Percentiles rank a stretch among this genome's conserved stretches.
phyloP scores from a whole-genome alignment of 2,329 filamentous ascomycete species.

The Colletotrichum higginsianum region DNA sequence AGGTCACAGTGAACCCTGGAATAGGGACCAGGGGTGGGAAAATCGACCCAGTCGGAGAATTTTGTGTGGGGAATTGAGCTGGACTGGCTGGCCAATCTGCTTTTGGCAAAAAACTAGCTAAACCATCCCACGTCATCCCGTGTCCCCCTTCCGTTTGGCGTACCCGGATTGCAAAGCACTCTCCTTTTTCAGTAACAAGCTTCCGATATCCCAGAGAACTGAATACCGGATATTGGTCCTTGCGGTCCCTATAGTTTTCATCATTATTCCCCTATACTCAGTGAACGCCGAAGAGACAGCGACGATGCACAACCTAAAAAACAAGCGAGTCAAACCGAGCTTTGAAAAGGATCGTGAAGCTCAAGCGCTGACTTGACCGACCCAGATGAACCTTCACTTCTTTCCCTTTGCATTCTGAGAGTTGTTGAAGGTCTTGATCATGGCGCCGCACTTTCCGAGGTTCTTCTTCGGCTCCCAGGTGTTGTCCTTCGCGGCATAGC shows the following conservation, averaged over 20 bases:
- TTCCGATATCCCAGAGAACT: background rate
- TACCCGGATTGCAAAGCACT: background rate
- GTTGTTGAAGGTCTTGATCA: constrained; percentile 47
- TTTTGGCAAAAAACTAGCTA: background rate
- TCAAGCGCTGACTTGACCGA: background rate
- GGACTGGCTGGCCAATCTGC: constrained; percentile 9
- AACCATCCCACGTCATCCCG: constrained; percentile 10
- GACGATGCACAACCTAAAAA: background rate
- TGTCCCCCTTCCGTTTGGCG: background rate
- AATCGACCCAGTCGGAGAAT: constrained; percentile 37
- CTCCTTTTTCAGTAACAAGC: background rate
- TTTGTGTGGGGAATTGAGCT: constrained; percentile 28
- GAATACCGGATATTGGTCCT: background rate
- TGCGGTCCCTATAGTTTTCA: no score
- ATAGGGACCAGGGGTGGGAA: constrained; percentile 10
- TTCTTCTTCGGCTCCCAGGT: constrained; percentile 69
- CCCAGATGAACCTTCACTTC: background rate
- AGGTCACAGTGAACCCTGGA: constrained; percentile 42
- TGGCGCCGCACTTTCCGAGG: constrained; percentile 55
- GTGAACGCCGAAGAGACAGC: background rate
- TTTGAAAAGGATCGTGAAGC: background rate
- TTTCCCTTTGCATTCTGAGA: constrained; percentile 21
- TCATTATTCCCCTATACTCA: background rate
- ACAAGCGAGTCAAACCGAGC: background rate
- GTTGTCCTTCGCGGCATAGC: constrained; percentile 59